Conservation (phyloP, 768 basidiomycete species). For the Kondoa malvinella region DNA sequence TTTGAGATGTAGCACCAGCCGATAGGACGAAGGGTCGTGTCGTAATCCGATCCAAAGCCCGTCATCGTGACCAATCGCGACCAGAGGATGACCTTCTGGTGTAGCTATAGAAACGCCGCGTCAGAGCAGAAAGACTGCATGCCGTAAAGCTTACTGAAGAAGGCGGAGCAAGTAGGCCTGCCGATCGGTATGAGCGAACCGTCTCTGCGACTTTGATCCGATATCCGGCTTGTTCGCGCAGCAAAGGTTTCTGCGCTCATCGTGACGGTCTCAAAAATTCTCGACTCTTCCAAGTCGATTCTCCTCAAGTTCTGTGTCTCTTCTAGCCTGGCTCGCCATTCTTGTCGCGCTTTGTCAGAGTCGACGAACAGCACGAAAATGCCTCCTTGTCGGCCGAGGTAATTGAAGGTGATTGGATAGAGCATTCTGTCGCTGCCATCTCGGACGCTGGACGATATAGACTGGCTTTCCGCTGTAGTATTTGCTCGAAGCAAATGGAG, state of each 20-base stretch:
- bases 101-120: slow-evolving; percentile 44
- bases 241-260: slow-evolving; percentile 8
- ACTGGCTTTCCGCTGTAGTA: background rate
- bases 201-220: background rate
- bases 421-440: slow-evolving; percentile 32
- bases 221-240: background rate
- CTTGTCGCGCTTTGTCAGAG: slow-evolving; percentile 49
- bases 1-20: slow-evolving; percentile 81
- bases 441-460: slow-evolving; percentile 3
- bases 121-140: slow-evolving; percentile 15
- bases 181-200: slow-evolving; percentile 21
- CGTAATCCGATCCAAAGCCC: slow-evolving; percentile 92
- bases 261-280: slow-evolving; percentile 33
- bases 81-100: slow-evolving; percentile 62
- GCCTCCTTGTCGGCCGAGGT: slow-evolving; percentile 74
- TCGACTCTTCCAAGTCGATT: slow-evolving; percentile 67
- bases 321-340: slow-evolving; percentile 79
- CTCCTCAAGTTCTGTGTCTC: slow-evolving; percentile 71
- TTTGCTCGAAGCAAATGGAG: slow-evolving; percentile 33
- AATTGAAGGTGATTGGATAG: slow-evolving; percentile 76
- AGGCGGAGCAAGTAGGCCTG: slow-evolving; percentile 76
- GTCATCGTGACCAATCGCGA: slow-evolving; percentile 85
- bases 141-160: slow-evolving; percentile 46
- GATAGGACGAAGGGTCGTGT: slow-evolving; percentile 72
- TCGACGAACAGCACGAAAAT: slow-evolving; percentile 78